A percentile compares a stretch with the other conserved stretches of the same genome.
phyloP scores from a whole-genome alignment of 306 rosid species.

The Vigna reflexopilosa region DNA sequence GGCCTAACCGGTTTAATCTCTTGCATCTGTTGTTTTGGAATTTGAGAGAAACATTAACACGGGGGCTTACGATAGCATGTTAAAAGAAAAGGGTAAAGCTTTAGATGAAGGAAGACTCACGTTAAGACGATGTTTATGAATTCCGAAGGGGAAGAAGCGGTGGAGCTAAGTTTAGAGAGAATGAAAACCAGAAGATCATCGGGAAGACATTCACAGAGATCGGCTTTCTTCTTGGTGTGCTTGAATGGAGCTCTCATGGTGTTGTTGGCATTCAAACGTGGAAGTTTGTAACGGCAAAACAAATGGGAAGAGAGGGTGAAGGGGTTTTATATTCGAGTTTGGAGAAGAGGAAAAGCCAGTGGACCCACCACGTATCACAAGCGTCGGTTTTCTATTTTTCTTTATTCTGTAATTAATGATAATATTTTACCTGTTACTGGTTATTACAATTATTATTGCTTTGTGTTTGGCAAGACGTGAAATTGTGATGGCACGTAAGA shows the following conservation, averaged over 20 bases:
- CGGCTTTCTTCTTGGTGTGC: conserved; percentile 34
- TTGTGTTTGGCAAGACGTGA: too few relatives aligned
- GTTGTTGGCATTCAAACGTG: not conserved
- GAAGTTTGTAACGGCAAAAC: conserved; percentile 31
- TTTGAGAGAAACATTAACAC: not conserved
- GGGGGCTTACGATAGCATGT: too few relatives aligned
- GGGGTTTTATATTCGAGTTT: conserved; percentile 17
- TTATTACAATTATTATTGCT: too few relatives aligned
- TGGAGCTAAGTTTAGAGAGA: conserved; percentile 73
- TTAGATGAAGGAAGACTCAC: conserved; percentile 45
- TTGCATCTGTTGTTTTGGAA: conserved; percentile 60
- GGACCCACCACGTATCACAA: conserved; percentile 41
- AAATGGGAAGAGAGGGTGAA: not conserved
- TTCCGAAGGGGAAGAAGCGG: conserved; percentile 75
- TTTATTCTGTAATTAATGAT: not conserved
- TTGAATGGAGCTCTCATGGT: conserved; percentile 52
- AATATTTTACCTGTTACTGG: not conserved
- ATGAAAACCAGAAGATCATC: conserved; percentile 75
- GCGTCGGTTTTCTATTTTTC: conserved; percentile 2
- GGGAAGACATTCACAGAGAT: conserved; percentile 65
- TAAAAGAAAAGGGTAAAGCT: too few relatives aligned
- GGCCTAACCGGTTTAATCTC: conserved; percentile 62
- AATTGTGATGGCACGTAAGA: not conserved
- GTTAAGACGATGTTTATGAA: conserved; percentile 60
- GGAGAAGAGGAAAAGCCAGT: conserved; percentile 13